Percentiles rank a stretch among this genome's conserved stretches.
These are phyloP conservation scores for Stellera chamaejasme DNA, from an alignment of 345 rosid species.

Conservation along the genomic window DNA sequence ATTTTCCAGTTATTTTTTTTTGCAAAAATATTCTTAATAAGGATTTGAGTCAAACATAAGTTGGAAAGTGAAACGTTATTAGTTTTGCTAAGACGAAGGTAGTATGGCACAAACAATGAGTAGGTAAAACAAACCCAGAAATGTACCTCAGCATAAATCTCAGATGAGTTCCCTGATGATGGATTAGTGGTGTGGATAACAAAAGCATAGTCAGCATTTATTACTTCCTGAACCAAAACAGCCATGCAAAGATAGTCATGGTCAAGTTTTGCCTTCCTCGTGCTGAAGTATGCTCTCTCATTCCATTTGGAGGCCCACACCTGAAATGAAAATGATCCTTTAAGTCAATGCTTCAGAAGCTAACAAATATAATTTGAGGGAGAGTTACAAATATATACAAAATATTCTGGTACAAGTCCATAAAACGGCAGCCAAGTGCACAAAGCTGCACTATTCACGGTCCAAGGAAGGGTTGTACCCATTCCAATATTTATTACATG, in stretches of 20 bases:
- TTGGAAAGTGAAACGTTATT: background rate
- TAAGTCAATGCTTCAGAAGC: no score
- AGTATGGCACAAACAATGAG: background rate
- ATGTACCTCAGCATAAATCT: constrained; percentile 89
- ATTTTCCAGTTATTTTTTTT: no score
- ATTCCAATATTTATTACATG: no score
- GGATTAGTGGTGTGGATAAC: constrained; percentile 99
- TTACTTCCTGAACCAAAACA: constrained; percentile 94
- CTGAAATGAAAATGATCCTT: constrained; percentile 24
- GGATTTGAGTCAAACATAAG: no score
- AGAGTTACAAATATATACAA: no score
- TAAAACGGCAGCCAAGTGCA: no score
- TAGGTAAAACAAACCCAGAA: constrained; percentile 3
- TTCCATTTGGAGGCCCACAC: constrained; percentile 99
- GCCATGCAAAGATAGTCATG: constrained; percentile 98
- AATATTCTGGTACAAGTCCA: no score
- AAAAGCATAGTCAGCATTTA: constrained; percentile 92
- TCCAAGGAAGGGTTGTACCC: no score
- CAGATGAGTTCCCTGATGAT: constrained; percentile 81
- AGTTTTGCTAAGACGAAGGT: constrained; percentile 3
- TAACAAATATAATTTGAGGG: no score
- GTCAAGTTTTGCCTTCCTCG: constrained; percentile 75
- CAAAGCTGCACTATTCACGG: no score
- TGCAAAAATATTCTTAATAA: no score
- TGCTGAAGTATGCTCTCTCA: constrained; percentile 97